Base-by-base conservation (phyloP, 2,329 filamentous ascomycete genomes). In the Tolypocladium cylindrosporum region DNA sequence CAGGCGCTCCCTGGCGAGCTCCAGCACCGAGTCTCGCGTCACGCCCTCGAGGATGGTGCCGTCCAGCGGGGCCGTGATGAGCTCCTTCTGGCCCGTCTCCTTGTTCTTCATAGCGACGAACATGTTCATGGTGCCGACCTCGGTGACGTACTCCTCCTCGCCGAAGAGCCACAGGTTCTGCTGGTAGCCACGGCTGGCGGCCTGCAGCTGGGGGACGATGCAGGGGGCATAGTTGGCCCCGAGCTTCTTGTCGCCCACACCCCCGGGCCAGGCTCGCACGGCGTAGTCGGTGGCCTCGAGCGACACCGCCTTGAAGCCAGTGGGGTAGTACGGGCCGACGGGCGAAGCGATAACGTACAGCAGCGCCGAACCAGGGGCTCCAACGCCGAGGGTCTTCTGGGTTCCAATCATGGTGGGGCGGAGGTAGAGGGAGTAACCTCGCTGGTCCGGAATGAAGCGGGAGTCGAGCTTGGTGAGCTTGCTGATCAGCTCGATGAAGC, bases 161-260 rank as follows among this genome's bases (percentile, higher is more conserved):
- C 92, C 92, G 70, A 97, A 99, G 39, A 99, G 79, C 94, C 94
- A 99, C 57, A 99, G 81, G 75, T 97, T 99, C 79, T 99, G 94
- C 77, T 97, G 93, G 82, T 92, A 96, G 27, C 94, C 94, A 58
- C 91, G 85, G 73, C 86, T 89, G 52, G 91, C 91, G 48, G 94
- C 94, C 75, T 96, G 85, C 67, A 94, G 84, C 77, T 99, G 94
- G 21, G 94, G 94, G n/a, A 97, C 79, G 68, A 99, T 93, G 78
- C 94, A 97, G 7, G 94, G 94, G n/a, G 94, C 94, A 73, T 99
- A 99, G 83, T 99, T 99, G 69, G 93, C 94, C 61, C 94, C 94
- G 40, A 99, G 86, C 79, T 99, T 99, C 85, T 94, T 96, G 79
- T 97, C 91, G 67, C 94, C 94, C 39, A 97, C 93, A 71, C 94